Evolutionary conservation across 345 rosid species (phyloP).

Genomic region (Citrus sinensis): DVS_A1.0 CM039162.1:29811501-29812000

Average conservation of each 20-base stretch:
- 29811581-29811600: constrained; percentile 33
- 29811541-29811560: background rate
- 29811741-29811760: background rate
- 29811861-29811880: background rate
- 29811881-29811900: background rate
- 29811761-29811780: background rate
- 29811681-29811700: background rate
- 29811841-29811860: background rate
- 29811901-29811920: constrained; percentile 9
- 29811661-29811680: constrained; percentile 8
- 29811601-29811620: constrained; percentile 39
- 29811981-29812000: constrained; percentile 28
- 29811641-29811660: constrained; percentile 33
- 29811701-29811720: background rate
- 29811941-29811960: constrained; percentile 31
- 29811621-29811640: constrained; percentile 34
- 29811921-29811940: constrained; percentile 28
- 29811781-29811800: background rate
- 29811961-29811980: constrained; percentile 35
- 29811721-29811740: too few species aligned
- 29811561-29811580: constrained; percentile 25
- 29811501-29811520: background rate
- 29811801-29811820: background rate
- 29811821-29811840: background rate
- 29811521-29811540: background rate